These are phyloP conservation scores for Boletellus ananiceps DNA, from an alignment of 768 basidiomycete genomes.

Conservation along the genomic window DNA sequence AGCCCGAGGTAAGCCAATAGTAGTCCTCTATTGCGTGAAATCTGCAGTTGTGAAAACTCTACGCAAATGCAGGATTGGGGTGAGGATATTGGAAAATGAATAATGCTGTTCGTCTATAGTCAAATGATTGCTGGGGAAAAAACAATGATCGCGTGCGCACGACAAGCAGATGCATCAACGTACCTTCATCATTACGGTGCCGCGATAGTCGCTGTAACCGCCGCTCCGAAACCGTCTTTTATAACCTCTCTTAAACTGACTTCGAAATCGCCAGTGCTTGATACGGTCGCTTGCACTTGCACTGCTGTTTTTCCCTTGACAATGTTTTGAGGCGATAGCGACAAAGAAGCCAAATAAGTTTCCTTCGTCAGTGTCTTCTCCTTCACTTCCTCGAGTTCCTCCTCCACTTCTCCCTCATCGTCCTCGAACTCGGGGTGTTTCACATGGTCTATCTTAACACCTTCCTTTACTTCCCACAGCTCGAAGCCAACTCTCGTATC, in stretches of 20 bases:
- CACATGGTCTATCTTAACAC: slow-evolving; percentile 57
- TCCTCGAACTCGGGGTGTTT: slow-evolving; percentile 42
- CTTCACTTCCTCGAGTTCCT: slow-evolving; percentile 63
- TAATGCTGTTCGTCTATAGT: slow-evolving; percentile 7
- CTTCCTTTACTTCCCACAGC: slow-evolving; percentile 74
- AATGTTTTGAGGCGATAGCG: slow-evolving; percentile 34
- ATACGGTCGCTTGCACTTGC: slow-evolving; percentile 40
- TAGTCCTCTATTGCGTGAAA: slow-evolving; percentile 6
- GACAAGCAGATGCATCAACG: background rate
- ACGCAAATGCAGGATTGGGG: slow-evolving; percentile 45
- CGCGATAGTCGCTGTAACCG: slow-evolving; percentile 26
- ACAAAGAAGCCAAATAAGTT: slow-evolving; percentile 37
- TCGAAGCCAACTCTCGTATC: slow-evolving; percentile 51
- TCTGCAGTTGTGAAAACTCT: slow-evolving; percentile 9
- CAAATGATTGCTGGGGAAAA: background rate
- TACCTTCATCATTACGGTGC: slow-evolving; percentile 22
- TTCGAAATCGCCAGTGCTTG: slow-evolving; percentile 32
- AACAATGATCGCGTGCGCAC: background rate
- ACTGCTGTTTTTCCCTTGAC: slow-evolving; percentile 48
- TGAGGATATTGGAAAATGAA: slow-evolving; percentile 55
- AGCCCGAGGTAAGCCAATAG: slow-evolving; percentile 43
- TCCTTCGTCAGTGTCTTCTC: slow-evolving; percentile 57
- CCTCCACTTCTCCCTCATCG: slow-evolving; percentile 47
- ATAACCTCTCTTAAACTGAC: slow-evolving; percentile 38
- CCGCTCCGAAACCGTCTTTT: slow-evolving; percentile 31